Percentiles rank a stretch among this genome's conserved stretches.
Conservation (phyloP, 352 stramenopile genomes). For the Phytophthora idaei region DNA sequence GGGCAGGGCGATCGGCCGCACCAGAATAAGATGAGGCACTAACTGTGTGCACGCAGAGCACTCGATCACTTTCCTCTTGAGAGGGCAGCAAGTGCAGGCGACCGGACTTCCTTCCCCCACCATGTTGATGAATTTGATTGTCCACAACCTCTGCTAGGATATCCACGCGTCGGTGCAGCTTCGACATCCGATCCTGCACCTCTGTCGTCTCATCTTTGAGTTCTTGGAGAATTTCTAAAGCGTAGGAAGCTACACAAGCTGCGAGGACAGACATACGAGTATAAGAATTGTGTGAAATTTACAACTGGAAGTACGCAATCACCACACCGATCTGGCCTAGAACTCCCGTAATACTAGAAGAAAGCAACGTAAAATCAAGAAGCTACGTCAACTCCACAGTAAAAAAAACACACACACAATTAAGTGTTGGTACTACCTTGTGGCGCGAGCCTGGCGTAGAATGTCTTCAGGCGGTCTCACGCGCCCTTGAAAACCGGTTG, state of each 20-base stretch:
- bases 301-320: not conserved
- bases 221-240: constrained; percentile 59
- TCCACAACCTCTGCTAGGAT: constrained; percentile 37
- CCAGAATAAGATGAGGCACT: constrained; percentile 27
- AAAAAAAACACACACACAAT: not conserved
- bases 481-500: constrained; percentile 10
- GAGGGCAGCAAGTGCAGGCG: constrained; percentile 18
- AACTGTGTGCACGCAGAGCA: constrained; percentile 28
- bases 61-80: constrained; percentile 33
- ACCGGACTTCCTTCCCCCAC: not conserved
- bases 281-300: not conserved
- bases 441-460: constrained; percentile 51
- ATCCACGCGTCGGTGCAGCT: constrained; percentile 41
- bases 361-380: not conserved
- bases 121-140: constrained; percentile 8
- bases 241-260: constrained; percentile 57
- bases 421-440: constrained; percentile 16
- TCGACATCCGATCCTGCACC: constrained; percentile 35
- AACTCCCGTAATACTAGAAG: constrained; percentile 47
- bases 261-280: not conserved
- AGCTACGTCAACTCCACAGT: not conserved
- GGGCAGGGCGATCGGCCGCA: constrained; percentile 22
- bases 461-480: constrained; percentile 45
- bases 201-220: constrained; percentile 44
- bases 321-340: constrained; percentile 57